Evolutionary conservation across 108 stramenopile genomes (phyloP), one percentile per base, ranked within the genome.

Genomic region (Aurantiochytrium sp.): DNA sequence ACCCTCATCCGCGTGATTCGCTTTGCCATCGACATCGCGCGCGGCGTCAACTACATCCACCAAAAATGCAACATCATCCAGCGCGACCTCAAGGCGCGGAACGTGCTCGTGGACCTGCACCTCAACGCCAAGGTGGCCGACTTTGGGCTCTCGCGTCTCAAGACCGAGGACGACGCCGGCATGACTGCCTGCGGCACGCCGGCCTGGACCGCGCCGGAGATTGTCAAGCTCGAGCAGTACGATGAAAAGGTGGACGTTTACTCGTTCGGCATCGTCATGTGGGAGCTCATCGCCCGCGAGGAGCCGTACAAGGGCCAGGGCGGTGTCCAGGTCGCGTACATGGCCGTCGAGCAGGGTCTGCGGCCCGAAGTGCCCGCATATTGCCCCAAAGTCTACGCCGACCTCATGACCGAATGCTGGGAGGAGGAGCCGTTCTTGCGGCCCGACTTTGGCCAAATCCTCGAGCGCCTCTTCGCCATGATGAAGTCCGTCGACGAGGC

Each of bases 191-290:
- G 85, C 12, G 90, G 90, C 19, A 89, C 90, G 27, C 88, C 90
- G 19, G 90, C 90, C 6, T 90, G 90, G 90, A 86, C 85, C 10
- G 90, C 90, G 34, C 90, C 90, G 5, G 90, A 90, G 37, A 45
- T 90, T 50, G 34, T 90, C 5, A 89, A 85, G 68, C 45, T 50
- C 31, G 68, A 81, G 41, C 86, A 37, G 42, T 86, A 55, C 41
- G 86, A 86, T n/a, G 41, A 59, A 30, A 89, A 89, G 73, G 87
- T 87, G 12, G 90, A 91, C 68, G 90, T 91, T 19, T 91, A 89
- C 68, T 86, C 81, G 10, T 91, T 86, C 45, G 90, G 90, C 4
- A 89, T 91, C 24, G 87, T 91, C 6, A 41, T 91, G 85, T 91
- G 90, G 90, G 89, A 91, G 65, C 52, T 91, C 8, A 36, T 88